phyloP scores from a whole-genome alignment of 2,329 filamentous ascomycete species.

The Fusarium sp. region DNA sequence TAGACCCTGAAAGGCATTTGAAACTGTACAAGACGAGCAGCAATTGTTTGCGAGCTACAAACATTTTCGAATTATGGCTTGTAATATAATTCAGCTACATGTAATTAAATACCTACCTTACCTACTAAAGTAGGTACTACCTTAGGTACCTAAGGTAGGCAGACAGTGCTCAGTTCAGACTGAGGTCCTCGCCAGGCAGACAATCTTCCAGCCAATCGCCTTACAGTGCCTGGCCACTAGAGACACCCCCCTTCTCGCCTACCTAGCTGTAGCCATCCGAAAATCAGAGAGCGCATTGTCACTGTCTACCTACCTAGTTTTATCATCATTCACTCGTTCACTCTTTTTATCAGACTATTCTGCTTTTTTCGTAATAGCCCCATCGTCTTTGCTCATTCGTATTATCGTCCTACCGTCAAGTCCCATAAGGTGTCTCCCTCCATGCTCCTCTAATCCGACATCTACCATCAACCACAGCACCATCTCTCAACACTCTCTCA shows the following conservation, averaged over 20 bases:
- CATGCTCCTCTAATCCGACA: not conserved
- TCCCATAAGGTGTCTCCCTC: not conserved
- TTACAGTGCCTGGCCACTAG: not conserved
- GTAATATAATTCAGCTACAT: too few relatives aligned
- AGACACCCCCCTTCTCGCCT: not conserved
- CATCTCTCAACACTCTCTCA: not conserved
- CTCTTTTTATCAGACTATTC: not conserved
- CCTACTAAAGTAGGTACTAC: too few relatives aligned
- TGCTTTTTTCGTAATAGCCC: not conserved
- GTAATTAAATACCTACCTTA: too few relatives aligned
- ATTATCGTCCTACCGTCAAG: conserved; percentile 5
- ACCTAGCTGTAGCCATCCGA: conserved; percentile 11
- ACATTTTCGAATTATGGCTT: not conserved
- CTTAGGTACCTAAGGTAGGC: too few relatives aligned
- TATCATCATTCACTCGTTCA: not conserved
- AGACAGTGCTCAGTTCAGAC: too few relatives aligned
- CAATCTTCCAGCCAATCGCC: too few relatives aligned
- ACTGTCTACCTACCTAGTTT: not conserved
- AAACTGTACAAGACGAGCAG: too few relatives aligned
- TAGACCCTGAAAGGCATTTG: too few relatives aligned
- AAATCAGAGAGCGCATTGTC: conserved; percentile 2
- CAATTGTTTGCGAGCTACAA: not conserved
- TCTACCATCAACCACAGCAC: not conserved
- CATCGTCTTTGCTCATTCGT: not conserved
- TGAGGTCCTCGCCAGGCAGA: too few relatives aligned